Conservation (phyloP, 257 asterid genomes). For the Solanum tarapatanum region DNA sequence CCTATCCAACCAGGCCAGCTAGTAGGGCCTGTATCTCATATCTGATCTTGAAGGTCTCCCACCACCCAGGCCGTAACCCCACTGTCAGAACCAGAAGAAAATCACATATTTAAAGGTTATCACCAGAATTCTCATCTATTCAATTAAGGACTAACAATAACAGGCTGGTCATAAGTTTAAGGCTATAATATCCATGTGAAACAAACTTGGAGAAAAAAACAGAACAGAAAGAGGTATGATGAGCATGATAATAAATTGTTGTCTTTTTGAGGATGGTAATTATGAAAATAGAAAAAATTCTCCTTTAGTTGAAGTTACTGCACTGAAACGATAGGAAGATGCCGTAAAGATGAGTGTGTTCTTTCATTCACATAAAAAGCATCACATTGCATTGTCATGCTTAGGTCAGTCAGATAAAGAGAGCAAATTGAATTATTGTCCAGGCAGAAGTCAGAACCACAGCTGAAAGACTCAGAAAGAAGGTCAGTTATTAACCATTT, state of each 20-base stretch:
- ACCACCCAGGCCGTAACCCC: constrained; percentile 68
- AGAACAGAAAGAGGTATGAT: background rate
- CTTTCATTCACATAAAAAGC: background rate
- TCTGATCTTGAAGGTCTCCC: constrained; percentile 78
- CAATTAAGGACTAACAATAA: background rate
- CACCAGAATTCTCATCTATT: background rate
- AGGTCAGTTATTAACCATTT: background rate
- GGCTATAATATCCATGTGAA: background rate
- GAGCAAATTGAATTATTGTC: background rate
- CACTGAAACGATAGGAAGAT: background rate
- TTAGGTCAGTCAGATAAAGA: background rate
- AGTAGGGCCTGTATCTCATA: constrained; percentile 77
- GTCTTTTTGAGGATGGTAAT: background rate
- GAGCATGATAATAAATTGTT: background rate
- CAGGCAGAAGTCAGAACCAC: background rate
- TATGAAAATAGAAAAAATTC: background rate
- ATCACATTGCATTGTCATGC: background rate
- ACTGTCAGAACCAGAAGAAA: constrained; percentile 30
- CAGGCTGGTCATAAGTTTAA: background rate
- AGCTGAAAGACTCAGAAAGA: background rate
- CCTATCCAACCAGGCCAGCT: constrained; percentile 29
- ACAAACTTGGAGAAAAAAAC: background rate
- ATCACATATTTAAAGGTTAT: background rate
- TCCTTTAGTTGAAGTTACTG: background rate
- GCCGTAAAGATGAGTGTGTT: background rate